Evolutionary conservation across 345 rosid genomes (phyloP), one percentile per base, ranked within the genome.

Genomic region (Linum trigynum): DNA sequence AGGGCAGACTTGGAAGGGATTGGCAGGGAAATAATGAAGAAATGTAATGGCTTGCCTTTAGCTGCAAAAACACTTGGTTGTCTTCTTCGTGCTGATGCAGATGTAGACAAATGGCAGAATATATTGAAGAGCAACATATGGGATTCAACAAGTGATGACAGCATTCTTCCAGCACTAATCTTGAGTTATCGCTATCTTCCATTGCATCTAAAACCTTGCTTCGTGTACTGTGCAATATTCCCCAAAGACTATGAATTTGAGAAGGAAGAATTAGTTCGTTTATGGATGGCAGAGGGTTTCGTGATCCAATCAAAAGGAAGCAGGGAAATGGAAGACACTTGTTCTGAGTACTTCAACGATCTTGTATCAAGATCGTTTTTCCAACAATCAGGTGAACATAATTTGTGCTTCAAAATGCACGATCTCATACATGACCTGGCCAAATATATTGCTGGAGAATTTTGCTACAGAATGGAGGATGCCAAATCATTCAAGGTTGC

Each of bases 261-360:
- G 60, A 57, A 17, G 60, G 60, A 57, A 0, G 32, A 57, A 57
- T 3, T 57, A 8, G 32, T 57, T 16, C 60, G 35, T 57, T 17
- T 57, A 17, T 57, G 60, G 60, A 57, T 57, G 60, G 60, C 60
- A 16, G 60, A 57, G 32, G 60, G 60, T 45, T 57, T 57, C 17
- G 35, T 57, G 60, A 57, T 17, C 0, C 60, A 57, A 36, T 7
- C 60, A 36, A 17, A 36, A 23, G 38, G 60, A 23, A 57, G 38
- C 60, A 57, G 38, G 60, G 60, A 5, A 36, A 57, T 57, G 23
- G 37, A 57, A 57, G 60, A 57, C 35, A 36, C 38, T 36, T 23
- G 60, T n/a, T 2, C n/a, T 7, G 60, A 57, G 37, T 57, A 57
- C 60, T 57, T 57, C 60, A 23, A n/a, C 7, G 60, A 57, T 16